These are phyloP conservation scores for Bipolaris zeicola DNA, from an alignment of 2,329 filamentous ascomycete species.

Conservation along the genomic window DNA sequence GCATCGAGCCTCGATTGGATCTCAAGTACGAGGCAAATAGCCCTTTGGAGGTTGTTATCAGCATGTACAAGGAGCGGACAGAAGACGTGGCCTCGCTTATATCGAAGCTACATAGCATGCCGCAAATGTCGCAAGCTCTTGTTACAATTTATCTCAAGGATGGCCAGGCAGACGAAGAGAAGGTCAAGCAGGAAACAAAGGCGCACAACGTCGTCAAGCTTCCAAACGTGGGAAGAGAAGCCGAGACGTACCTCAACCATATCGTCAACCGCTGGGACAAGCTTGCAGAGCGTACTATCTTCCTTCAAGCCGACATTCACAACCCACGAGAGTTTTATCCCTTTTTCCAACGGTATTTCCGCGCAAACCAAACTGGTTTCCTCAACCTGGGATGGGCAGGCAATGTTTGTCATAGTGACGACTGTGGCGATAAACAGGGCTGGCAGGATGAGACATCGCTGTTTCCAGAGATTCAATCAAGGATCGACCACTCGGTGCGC, in stretches of 20 bases:
- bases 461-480: constrained; percentile 46
- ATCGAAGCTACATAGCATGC: constrained; percentile 25
- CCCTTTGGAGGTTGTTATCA: constrained; percentile 44
- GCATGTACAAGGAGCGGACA: constrained; percentile 46
- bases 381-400: constrained; percentile 51
- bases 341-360: constrained; percentile 50
- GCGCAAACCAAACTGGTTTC: constrained; percentile 50
- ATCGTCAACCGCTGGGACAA: constrained; percentile 52
- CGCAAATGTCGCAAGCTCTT: constrained; percentile 24
- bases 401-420: constrained; percentile 47
- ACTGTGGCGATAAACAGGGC: constrained; percentile 50
- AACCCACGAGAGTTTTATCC: constrained; percentile 46
- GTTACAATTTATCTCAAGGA: constrained; percentile 45
- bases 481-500: constrained; percentile 33
- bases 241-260: constrained; percentile 55
- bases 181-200: constrained; percentile 27
- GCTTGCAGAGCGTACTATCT: constrained; percentile 54
- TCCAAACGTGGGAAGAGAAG: constrained; percentile 53
- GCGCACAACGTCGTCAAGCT: constrained; percentile 34
- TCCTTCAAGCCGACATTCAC: constrained; percentile 55
- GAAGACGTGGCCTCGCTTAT: constrained; percentile 34
- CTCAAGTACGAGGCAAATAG: constrained; percentile 25
- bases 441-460: constrained; percentile 50
- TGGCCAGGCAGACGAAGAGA: constrained; percentile 23
- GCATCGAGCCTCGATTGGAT: constrained; percentile 20